phyloP scores from a whole-genome alignment of 352 stramenopile species.

The Pythium rhizo-oryzae region DNA sequence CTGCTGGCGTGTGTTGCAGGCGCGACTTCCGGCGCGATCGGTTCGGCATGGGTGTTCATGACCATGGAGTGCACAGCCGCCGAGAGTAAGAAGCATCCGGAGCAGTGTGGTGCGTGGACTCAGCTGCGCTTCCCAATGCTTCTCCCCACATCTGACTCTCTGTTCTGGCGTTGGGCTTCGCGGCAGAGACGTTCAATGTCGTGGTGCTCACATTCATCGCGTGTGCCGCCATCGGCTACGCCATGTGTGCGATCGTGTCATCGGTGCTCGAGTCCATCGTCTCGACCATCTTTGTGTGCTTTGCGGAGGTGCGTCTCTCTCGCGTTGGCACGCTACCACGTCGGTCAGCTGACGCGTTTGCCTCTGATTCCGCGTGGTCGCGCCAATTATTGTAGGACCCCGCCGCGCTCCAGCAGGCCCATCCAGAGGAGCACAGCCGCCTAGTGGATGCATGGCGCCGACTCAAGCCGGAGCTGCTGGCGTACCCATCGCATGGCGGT shows the following conservation, averaged over 20 bases:
- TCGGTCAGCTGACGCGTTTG: background rate
- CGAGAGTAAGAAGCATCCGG: conserved; percentile 40
- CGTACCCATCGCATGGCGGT: conserved; percentile 22
- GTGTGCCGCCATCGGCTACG: conserved; percentile 75
- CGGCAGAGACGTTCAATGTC: conserved; percentile 84
- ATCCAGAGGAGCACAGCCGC: conserved; percentile 73
- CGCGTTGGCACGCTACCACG: background rate
- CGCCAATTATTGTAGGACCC: conserved; percentile 51
- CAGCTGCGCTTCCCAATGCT: background rate
- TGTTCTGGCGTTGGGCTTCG: background rate
- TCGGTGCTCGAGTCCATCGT: conserved; percentile 86
- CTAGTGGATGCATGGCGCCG: conserved; percentile 70
- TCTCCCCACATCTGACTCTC: background rate
- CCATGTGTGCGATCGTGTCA: conserved; percentile 86
- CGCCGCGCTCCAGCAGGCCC: conserved; percentile 62
- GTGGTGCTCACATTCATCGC: conserved; percentile 76
- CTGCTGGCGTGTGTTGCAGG: conserved; percentile 37
- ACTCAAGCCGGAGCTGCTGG: conserved; percentile 73
- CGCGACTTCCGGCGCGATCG: conserved; percentile 70
- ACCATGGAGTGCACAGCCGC: conserved; percentile 64
- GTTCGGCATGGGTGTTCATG: conserved; percentile 71
- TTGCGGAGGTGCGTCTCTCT: conserved; percentile 75
- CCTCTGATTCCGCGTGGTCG: background rate
- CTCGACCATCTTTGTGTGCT: conserved; percentile 87
- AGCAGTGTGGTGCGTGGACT: conserved; percentile 72